Conservation (phyloP, 345 rosid genomes). For the Combretum micranthum region DNA sequence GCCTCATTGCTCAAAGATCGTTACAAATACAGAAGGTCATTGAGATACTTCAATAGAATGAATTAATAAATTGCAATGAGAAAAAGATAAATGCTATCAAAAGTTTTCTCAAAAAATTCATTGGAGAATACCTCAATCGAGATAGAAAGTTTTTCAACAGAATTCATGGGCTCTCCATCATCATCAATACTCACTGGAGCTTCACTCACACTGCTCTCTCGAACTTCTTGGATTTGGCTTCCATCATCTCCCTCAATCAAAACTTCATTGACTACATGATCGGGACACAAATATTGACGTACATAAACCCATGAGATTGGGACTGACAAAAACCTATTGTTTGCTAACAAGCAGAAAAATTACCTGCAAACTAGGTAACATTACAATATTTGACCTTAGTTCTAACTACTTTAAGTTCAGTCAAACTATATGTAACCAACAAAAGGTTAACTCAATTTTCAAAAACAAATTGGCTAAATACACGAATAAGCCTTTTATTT, state of each 20-base stretch:
- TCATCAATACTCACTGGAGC: slow-evolving; percentile 17
- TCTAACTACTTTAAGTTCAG: too few species aligned
- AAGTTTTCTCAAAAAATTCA: too few species aligned
- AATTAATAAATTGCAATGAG: too few species aligned
- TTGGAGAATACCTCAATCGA: slow-evolving; percentile 42
- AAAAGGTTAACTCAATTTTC: background rate
- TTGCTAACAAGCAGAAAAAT: background rate
- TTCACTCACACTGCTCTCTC: slow-evolving; percentile 24
- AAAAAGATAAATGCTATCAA: too few species aligned
- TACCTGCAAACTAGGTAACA: too few species aligned
- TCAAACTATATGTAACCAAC: too few species aligned
- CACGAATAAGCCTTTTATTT: background rate
- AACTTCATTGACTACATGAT: slow-evolving; percentile 16
- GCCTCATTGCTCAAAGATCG: too few species aligned
- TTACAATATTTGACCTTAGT: too few species aligned
- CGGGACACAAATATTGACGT: slow-evolving; percentile 8
- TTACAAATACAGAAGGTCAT: too few species aligned
- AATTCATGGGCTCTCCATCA: slow-evolving; percentile 9
- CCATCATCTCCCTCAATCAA: slow-evolving; percentile 29
- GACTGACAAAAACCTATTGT: background rate
- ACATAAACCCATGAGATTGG: background rate
- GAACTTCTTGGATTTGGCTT: slow-evolving; percentile 25
- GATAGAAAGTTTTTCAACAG: slow-evolving; percentile 45
- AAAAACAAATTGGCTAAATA: background rate
- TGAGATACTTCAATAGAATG: too few species aligned